Percentiles rank a stretch among this genome's conserved stretches.
Evolutionary conservation across 805 yeast genomes (phyloP).

Genomic region (Saccharomycopsis babjevae): DNA sequence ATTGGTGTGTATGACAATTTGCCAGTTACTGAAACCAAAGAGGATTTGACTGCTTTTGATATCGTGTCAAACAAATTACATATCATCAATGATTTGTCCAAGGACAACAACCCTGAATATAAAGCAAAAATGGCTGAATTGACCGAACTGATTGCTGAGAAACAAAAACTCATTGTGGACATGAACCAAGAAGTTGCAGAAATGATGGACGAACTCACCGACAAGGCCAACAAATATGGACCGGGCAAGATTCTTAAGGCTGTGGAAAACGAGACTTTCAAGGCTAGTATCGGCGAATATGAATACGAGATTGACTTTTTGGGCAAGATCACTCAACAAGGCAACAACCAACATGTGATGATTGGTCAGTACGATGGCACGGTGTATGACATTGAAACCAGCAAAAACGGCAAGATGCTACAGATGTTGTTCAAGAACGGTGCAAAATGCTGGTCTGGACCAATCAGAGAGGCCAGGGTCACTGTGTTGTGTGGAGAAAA

Average conservation of each 20-base stretch:
- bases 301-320: slow-evolving; percentile 52
- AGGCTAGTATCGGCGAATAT: slow-evolving; percentile 54
- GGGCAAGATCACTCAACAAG: slow-evolving; percentile 46
- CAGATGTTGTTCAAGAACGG: slow-evolving; percentile 46
- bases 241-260: slow-evolving; percentile 57
- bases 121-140: slow-evolving; percentile 1
- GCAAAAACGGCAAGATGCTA: slow-evolving; percentile 19
- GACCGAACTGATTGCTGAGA: slow-evolving; percentile 2
- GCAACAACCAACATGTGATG: slow-evolving; percentile 34
- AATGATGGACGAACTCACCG: slow-evolving; percentile 18
- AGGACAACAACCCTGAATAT: slow-evolving; percentile 2
- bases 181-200: slow-evolving; percentile 18
- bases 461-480: slow-evolving; percentile 60
- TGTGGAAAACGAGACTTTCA: slow-evolving; percentile 37
- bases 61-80: slow-evolving; percentile 5
- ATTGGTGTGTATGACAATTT: slow-evolving; percentile 15
- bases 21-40: slow-evolving; percentile 4
- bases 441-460: slow-evolving; percentile 91
- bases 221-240: slow-evolving; percentile 36
- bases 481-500: slow-evolving; percentile 56
- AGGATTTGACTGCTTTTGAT: slow-evolving; percentile 7
- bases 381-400: slow-evolving; percentile 3
- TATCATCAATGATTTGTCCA: slow-evolving; percentile 13
- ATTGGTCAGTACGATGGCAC: slow-evolving; percentile 36
- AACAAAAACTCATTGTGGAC: slow-evolving; percentile 17